These are phyloP conservation scores for Flagelloscypha sp. DNA, from an alignment of 768 basidiomycete species.

Conservation along the genomic window DNA sequence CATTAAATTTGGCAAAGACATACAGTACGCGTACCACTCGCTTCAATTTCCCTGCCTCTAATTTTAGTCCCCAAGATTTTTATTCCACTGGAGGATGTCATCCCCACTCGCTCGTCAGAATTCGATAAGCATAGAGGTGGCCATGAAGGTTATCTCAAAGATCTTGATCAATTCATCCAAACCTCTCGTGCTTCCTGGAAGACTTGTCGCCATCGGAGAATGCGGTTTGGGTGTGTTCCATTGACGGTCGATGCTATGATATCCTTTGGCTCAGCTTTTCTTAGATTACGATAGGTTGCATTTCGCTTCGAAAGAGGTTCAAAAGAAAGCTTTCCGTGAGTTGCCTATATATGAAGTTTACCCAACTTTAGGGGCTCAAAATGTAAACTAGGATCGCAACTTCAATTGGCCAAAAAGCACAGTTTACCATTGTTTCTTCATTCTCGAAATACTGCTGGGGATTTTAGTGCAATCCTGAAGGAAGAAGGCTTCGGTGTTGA, in stretches of 20 bases:
- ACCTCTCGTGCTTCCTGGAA: slow-evolving; percentile 45
- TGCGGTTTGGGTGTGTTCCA: slow-evolving; percentile 58
- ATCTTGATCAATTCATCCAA: slow-evolving; percentile 46
- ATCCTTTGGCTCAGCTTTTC: neutral
- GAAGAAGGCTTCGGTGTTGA: slow-evolving; percentile 56
- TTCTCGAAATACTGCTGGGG: slow-evolving; percentile 66
- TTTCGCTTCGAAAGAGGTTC: slow-evolving; percentile 51
- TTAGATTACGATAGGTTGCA: slow-evolving; percentile 73
- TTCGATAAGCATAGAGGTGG: slow-evolving; percentile 53
- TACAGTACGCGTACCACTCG: slow-evolving; percentile 30
- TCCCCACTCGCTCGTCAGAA: slow-evolving; percentile 64
- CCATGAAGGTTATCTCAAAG: slow-evolving; percentile 50
- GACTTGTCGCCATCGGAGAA: slow-evolving; percentile 70
- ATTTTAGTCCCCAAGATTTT: slow-evolving; percentile 30
- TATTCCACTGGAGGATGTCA: slow-evolving; percentile 77
- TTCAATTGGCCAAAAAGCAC: slow-evolving; percentile 60
- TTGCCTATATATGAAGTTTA: slow-evolving; percentile 1
- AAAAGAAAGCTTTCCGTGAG: slow-evolving; percentile 58
- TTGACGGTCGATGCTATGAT: neutral
- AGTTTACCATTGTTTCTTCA: slow-evolving; percentile 76
- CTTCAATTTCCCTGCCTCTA: slow-evolving; percentile 1
- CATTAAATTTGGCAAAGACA: slow-evolving; percentile 51
- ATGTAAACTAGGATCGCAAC: slow-evolving; percentile 37
- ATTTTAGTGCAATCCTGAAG: slow-evolving; percentile 56
- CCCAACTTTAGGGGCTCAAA: neutral